These are phyloP conservation scores for Penicillium subrubescens DNA, from an alignment of 495 filamentous ascomycete genomes.

Conservation along the genomic window DNA sequence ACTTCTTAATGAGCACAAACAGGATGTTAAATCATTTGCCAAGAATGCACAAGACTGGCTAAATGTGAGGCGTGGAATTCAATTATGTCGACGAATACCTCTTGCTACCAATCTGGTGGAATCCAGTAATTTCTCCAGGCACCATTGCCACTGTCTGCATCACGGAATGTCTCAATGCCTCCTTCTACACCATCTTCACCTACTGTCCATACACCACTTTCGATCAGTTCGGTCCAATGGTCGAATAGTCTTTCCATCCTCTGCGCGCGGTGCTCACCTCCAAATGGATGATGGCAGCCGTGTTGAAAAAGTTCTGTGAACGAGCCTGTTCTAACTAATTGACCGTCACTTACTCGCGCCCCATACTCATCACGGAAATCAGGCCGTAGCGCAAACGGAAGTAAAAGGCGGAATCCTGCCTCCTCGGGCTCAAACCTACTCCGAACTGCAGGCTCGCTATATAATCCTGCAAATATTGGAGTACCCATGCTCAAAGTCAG, in stretches of 20 bases:
- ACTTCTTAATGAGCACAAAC: no score
- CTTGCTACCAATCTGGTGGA: conserved; percentile 7
- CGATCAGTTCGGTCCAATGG: conserved; percentile 40
- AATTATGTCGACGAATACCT: no score
- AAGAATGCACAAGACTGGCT: no score
- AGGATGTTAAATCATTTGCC: no score
- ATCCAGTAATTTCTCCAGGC: conserved; percentile 39
- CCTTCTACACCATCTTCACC: conserved; percentile 41
- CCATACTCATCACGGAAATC: conserved; percentile 8
- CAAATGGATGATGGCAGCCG: conserved; percentile 17
- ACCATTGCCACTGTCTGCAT: conserved; percentile 33
- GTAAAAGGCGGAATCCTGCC: conserved; percentile 23
- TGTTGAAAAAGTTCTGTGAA: conserved; percentile 41
- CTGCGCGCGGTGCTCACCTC: conserved; percentile 23
- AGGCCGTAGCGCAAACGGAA: conserved; percentile 23
- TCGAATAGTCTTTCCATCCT: conserved; percentile 36
- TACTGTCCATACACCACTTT: conserved; percentile 43
- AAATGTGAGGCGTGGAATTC: no score
- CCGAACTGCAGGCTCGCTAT: conserved; percentile 20
- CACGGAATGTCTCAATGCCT: conserved; percentile 40
- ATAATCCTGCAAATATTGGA: conserved; percentile 23
- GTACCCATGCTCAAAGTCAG: conserved; percentile 16
- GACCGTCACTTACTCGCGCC: conserved; percentile 38
- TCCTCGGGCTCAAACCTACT: conserved; percentile 13
- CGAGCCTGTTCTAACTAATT: conserved; percentile 18